Conservation (phyloP, 805 yeast species). For the Danielozyma ontarioensis region DNA sequence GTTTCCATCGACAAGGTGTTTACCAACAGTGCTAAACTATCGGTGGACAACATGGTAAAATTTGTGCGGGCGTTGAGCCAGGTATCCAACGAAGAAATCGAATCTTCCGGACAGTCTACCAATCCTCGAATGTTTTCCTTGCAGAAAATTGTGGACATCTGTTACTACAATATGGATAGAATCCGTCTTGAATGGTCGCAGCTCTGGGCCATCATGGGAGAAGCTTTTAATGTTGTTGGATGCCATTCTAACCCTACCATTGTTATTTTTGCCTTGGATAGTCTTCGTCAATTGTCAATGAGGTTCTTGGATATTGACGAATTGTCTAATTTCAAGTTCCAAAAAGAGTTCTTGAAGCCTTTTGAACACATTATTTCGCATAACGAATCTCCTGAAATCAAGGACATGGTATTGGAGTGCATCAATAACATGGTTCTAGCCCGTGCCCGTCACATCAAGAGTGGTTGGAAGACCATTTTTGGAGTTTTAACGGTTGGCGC, state of each 20-base stretch:
- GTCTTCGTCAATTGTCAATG: slow-evolving; percentile 87
- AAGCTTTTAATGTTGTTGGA: slow-evolving; percentile 79
- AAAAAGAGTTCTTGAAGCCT: slow-evolving; percentile 87
- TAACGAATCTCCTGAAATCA: slow-evolving; percentile 64
- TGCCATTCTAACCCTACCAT: slow-evolving; percentile 72
- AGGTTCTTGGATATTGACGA: slow-evolving; percentile 92
- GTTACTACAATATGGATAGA: slow-evolving; percentile 95
- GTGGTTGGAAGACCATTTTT: slow-evolving; percentile 94
- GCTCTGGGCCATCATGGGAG: slow-evolving; percentile 91
- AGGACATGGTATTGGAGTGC: slow-evolving; percentile 87
- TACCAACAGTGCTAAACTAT: slow-evolving; percentile 70
- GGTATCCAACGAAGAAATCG: slow-evolving; percentile 87
- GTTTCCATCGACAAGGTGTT: slow-evolving; percentile 85
- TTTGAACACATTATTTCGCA: slow-evolving; percentile 74
- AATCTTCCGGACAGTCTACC: slow-evolving; percentile 72
- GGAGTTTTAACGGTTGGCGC: slow-evolving; percentile 76
- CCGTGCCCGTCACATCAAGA: slow-evolving; percentile 67
- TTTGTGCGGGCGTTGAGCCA: slow-evolving; percentile 84
- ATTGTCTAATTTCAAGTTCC: slow-evolving; percentile 91
- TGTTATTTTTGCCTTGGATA: slow-evolving; percentile 87
- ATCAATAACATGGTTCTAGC: slow-evolving; percentile 78
- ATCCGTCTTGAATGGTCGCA: slow-evolving; percentile 96
- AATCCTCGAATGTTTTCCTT: slow-evolving; percentile 89
- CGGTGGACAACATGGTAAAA: slow-evolving; percentile 79
- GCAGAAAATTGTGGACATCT: slow-evolving; percentile 94